Conservation (phyloP, 1,284 basidiomycete species). For the Heliocybe sulcata region DNA sequence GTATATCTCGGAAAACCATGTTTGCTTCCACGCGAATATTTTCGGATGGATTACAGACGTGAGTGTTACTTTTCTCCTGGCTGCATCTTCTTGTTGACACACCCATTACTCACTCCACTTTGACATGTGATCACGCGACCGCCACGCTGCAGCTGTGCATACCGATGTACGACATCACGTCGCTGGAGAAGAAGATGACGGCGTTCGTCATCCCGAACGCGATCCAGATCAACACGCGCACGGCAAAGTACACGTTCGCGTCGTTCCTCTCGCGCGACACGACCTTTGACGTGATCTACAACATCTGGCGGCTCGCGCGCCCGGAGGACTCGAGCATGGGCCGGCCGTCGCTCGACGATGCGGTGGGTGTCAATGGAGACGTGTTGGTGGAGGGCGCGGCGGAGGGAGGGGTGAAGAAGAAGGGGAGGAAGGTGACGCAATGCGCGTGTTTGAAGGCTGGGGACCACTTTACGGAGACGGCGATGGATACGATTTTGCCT, state of each 20-base stretch:
- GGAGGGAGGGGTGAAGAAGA: constrained; percentile 2
- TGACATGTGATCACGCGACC: neutral
- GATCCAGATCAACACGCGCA: constrained; percentile 83
- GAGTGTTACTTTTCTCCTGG: constrained; percentile 24
- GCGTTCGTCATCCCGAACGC: constrained; percentile 98
- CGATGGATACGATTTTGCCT: constrained; percentile 76
- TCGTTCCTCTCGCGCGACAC: constrained; percentile 96
- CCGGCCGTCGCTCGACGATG: neutral
- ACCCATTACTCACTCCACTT: constrained; percentile 2
- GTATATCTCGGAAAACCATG: constrained; percentile 97
- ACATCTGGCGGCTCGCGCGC: constrained; percentile 91
- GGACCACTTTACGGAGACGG: constrained; percentile 68
- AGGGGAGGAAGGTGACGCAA: constrained; percentile 47
- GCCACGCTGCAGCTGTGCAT: constrained; percentile 86
- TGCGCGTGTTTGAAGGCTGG: constrained; percentile 74
- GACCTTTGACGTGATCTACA: constrained; percentile 92
- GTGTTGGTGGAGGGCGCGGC: constrained; percentile 3
- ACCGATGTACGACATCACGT: constrained; percentile 85
- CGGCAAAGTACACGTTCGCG: constrained; percentile 87
- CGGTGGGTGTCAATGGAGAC: constrained; percentile 3
- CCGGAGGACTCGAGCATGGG: constrained; percentile 57
- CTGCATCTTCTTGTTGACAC: neutral
- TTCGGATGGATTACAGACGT: constrained; percentile 99
- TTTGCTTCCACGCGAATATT: constrained; percentile 98
- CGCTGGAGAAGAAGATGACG: constrained; percentile 97